Evolutionary conservation across 495 filamentous ascomycete genomes (phyloP).

Genomic region (Daldinia vernicosa): DNA sequence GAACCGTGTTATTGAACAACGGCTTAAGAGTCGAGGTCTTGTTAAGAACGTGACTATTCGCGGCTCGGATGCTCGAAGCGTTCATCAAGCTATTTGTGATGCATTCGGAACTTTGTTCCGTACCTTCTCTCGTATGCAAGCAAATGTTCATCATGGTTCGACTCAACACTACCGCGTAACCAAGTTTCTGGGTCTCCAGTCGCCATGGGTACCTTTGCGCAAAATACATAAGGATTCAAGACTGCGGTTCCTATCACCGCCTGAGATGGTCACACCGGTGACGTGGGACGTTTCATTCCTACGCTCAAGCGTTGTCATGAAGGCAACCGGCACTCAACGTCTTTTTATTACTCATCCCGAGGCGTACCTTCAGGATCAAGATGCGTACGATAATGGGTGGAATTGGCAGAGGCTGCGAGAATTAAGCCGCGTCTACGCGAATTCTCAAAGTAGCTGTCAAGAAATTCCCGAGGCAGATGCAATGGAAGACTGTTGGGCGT

Average conservation of each 20-base stretch:
- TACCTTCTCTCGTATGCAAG: constrained; percentile 48
- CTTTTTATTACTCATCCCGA: constrained; percentile 73
- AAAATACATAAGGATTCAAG: constrained; percentile 74
- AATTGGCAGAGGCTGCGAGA: constrained; percentile 68
- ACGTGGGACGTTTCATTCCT: constrained; percentile 75
- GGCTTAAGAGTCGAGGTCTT: constrained; percentile 72
- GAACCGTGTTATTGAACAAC: constrained; percentile 63
- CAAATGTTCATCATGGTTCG: constrained; percentile 44
- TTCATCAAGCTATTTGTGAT: constrained; percentile 64
- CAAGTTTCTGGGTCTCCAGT: constrained; percentile 61
- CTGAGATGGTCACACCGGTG: constrained; percentile 72
- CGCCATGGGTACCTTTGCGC: constrained; percentile 71
- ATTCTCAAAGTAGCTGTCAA: constrained; percentile 49
- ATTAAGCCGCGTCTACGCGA: constrained; percentile 62
- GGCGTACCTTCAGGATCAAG: constrained; percentile 67
- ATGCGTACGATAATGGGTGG: constrained; percentile 60
- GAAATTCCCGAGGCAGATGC: constrained; percentile 67
- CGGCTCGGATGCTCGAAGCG: constrained; percentile 66
- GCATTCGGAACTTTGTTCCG: constrained; percentile 65
- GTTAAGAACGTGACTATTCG: constrained; percentile 66
- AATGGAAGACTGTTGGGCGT: constrained; percentile 62
- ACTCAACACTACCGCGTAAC: constrained; percentile 44
- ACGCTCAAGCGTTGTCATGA: constrained; percentile 69
- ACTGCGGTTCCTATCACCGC: constrained; percentile 68
- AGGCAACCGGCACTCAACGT: constrained; percentile 62